Evolutionary conservation across 495 filamentous ascomycete species (phyloP), one percentile per base, ranked within the genome.

Genomic region (Cladorrhinum samala): DNA sequence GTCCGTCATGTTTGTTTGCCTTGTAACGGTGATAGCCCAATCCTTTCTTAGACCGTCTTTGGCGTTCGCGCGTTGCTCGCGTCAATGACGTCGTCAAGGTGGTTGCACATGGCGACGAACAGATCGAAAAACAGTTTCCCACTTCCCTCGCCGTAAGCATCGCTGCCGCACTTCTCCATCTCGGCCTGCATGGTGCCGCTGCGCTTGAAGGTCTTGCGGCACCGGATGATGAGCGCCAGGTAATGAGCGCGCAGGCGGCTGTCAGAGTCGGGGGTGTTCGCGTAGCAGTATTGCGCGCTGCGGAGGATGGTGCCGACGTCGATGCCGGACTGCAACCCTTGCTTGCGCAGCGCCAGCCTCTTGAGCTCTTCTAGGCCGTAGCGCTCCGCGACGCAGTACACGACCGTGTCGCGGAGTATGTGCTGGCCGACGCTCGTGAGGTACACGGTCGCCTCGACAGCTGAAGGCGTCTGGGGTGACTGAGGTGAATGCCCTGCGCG

Each of bases 151-250:
- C 68, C 69, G 55, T 68, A 68, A 52, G 60, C 61, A 45, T 59
- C 62, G 66, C 61, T 59, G 62, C 66, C 66, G 62, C 57, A 61
- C 68, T 82, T 83, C 73, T 94, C 87, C 91, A 96, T 95, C 79
- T 96, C 91, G 76, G 86, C 83, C 81, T 95, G 89, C 90, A 96
- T 92, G 63, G 89, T 95, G 68, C 89, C 91, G 74, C 90, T 95
- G 69, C 83, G 82, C 84, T 94, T 95, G 77, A 96, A 96, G 59
- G 86, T 91, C 78, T 88, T 87, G 68, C 91, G 87, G 74, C 84
- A 88, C 70, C 89, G 82, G 77, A 96, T 94, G 68, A 96, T 93
- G 70, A 95, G 83, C 63, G 89, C 88, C 66, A 96, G 81, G 77
- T 93, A 95, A 72, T 93, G 88, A 74, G 91, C 89, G 75, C 91